These are phyloP conservation scores for Backusella mclennaniae DNA, from an alignment of 192 early-diverging fungal species.

Conservation along the genomic window DNA sequence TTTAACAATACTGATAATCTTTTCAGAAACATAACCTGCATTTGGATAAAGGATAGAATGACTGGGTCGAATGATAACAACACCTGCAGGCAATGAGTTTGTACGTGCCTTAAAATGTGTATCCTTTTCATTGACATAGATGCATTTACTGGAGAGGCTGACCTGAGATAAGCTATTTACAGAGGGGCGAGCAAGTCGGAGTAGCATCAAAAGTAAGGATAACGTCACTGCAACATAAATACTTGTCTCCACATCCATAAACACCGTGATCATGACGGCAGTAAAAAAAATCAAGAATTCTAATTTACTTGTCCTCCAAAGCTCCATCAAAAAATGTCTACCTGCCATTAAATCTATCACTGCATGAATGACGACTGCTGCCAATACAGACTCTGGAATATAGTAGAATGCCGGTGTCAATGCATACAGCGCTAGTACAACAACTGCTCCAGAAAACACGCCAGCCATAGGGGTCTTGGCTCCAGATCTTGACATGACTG, in stretches of 20 bases:
- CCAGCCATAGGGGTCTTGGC: conserved; percentile 75
- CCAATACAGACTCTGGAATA: conserved; percentile 74
- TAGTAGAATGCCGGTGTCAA: conserved; percentile 83
- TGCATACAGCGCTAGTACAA: conserved; percentile 73
- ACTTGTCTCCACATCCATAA: conserved; percentile 59
- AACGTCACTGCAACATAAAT: conserved; percentile 76
- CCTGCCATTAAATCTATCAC: conserved; percentile 73
- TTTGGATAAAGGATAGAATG: conserved; percentile 77
- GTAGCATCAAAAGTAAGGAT: conserved; percentile 68
- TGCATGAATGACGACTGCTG: conserved; percentile 73
- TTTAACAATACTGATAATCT: conserved; percentile 41
- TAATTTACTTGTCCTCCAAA: conserved; percentile 50
- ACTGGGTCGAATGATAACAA: conserved; percentile 67
- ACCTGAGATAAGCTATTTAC: conserved; percentile 45
- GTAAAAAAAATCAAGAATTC: conserved; percentile 52
- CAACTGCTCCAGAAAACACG: conserved; percentile 70
- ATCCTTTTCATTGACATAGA: conserved; percentile 25
- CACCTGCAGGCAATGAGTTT: conserved; percentile 48
- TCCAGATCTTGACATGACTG: conserved; percentile 81
- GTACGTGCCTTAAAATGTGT: conserved; percentile 8
- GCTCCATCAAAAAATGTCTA: conserved; percentile 49
- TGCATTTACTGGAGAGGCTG: conserved; percentile 9
- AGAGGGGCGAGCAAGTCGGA: conserved; percentile 72
- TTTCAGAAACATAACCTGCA: conserved; percentile 52
- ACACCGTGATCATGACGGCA: conserved; percentile 57